Evolutionary conservation across 164 flowering plant genomes (phyloP).

Genomic region (Vitis cinerea): DNA sequence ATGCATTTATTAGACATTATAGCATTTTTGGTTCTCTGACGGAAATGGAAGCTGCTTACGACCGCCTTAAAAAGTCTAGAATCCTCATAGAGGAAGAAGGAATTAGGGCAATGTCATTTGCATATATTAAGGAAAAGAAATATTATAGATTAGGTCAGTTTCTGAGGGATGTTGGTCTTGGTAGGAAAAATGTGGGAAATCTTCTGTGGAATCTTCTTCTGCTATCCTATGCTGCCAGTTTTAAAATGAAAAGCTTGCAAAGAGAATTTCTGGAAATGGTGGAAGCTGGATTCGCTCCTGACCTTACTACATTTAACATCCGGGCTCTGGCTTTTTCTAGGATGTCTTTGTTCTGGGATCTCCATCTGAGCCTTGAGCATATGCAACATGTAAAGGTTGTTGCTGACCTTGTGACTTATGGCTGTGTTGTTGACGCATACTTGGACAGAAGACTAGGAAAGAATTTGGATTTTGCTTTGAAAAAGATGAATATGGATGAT

Average conservation of each 20-base stretch:
- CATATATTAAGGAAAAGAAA: slow-evolving; percentile 59
- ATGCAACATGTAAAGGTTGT: slow-evolving; percentile 62
- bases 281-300: slow-evolving; percentile 74
- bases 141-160: slow-evolving; percentile 73
- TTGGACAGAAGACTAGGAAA: slow-evolving; percentile 64
- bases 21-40: slow-evolving; percentile 58
- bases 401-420: slow-evolving; percentile 93
- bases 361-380: slow-evolving; percentile 83
- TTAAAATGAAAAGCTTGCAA: slow-evolving; percentile 92
- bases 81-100: slow-evolving; percentile 65
- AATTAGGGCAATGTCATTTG: slow-evolving; percentile 66
- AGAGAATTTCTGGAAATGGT: slow-evolving; percentile 78
- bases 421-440: slow-evolving; percentile 86
- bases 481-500: slow-evolving; percentile 47
- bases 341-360: slow-evolving; percentile 90
- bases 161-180: slow-evolving; percentile 71
- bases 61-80: slow-evolving; percentile 60
- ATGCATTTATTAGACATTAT: slow-evolving; percentile 60
- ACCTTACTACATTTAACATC: slow-evolving; percentile 80
- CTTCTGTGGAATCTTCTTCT: slow-evolving; percentile 84
- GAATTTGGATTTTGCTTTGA: slow-evolving; percentile 69
- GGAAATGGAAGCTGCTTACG: slow-evolving; percentile 75
- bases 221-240: slow-evolving; percentile 81
- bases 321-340: slow-evolving; percentile 83
- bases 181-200: slow-evolving; percentile 65